Evolutionary conservation across 2,329 filamentous ascomycete genomes (phyloP), one percentile per base, ranked within the genome.

Genomic region (Paraconiothyrium sp.): DNA sequence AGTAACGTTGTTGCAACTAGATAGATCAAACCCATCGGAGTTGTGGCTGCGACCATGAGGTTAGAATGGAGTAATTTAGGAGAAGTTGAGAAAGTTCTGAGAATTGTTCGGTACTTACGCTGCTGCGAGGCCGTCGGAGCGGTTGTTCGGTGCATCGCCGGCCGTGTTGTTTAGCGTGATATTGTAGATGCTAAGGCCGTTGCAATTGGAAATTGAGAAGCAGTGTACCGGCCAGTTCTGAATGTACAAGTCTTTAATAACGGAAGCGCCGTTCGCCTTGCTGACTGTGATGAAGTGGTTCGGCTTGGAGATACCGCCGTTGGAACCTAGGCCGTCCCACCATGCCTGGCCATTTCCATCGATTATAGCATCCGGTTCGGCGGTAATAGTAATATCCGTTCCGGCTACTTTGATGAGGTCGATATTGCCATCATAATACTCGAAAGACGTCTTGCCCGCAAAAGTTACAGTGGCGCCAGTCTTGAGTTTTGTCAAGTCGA

Each of bases 141-240:
- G 75, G 39, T 65, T 67, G 35, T 69, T 69, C 2, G 72, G 72
- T 5, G 70, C 61, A 62, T 85, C 83, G 39, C 87, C 87, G 24
- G 79, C 86, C 7, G 81, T 80, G 78, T 88, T 86, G 73, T 89
- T 84, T 62, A 89, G 84, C 22, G 81, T 84, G 67, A 89, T 81
- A 43, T 79, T 70, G 27, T 79, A 2, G 24, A 89, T 61, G 3
- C 76, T 77, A 2, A 86, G 73, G 34, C 77, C 78, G 3, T 71
- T 70, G n/a, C 39, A 76, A 11, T 75, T 71, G 65, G 83, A 80
- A 57, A 82, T 76, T 58, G 70, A 81, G 72, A 86, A 83, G 50
- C 76, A 79, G 66, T 87, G 85, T 0, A 85, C 83, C 1, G 85
- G 85, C 8, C 82, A 81, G 73, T 87, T 86, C 67, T 82, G 75